Evolutionary conservation across 257 asterid genomes (phyloP).

Genomic region (Primulina huaijiensis): DNA sequence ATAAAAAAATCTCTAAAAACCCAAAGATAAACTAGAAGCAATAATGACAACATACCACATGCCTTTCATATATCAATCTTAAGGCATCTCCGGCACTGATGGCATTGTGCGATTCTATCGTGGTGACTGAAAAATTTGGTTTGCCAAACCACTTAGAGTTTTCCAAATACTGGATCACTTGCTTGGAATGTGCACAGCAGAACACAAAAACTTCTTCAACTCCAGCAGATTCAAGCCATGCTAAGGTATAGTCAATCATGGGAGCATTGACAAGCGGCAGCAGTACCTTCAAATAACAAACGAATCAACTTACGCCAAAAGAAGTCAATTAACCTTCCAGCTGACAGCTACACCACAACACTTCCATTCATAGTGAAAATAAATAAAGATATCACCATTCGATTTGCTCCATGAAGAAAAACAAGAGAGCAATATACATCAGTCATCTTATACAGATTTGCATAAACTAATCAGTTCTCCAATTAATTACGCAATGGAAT

Average conservation of each 20-base stretch:
- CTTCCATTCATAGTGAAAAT: background rate
- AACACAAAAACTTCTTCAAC: slow-evolving; percentile 94
- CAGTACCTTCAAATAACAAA: slow-evolving; percentile 50
- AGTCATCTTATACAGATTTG: background rate
- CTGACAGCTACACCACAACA: background rate
- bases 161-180: slow-evolving; percentile 73
- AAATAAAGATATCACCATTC: background rate
- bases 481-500: background rate
- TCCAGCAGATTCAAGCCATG: slow-evolving; percentile 98
- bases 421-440: too few species aligned
- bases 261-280: slow-evolving; percentile 86
- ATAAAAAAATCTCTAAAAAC: background rate
- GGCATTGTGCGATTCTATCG: slow-evolving; percentile 80
- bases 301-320: background rate
- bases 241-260: slow-evolving; percentile 89
- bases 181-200: slow-evolving; percentile 94
- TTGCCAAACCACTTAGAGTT: slow-evolving; percentile 66
- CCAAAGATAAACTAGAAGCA: slow-evolving; percentile 1
- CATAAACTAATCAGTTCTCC: slow-evolving; percentile 2
- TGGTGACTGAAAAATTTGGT: slow-evolving; percentile 66
- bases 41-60: slow-evolving; percentile 60
- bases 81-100: slow-evolving; percentile 93
- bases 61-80: slow-evolving; percentile 69
- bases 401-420: too few species aligned
- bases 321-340: slow-evolving; percentile 4